These are phyloP conservation scores for Xenoacremonium recifei DNA, from an alignment of 2,329 filamentous ascomycete genomes.

Conservation along the genomic window DNA sequence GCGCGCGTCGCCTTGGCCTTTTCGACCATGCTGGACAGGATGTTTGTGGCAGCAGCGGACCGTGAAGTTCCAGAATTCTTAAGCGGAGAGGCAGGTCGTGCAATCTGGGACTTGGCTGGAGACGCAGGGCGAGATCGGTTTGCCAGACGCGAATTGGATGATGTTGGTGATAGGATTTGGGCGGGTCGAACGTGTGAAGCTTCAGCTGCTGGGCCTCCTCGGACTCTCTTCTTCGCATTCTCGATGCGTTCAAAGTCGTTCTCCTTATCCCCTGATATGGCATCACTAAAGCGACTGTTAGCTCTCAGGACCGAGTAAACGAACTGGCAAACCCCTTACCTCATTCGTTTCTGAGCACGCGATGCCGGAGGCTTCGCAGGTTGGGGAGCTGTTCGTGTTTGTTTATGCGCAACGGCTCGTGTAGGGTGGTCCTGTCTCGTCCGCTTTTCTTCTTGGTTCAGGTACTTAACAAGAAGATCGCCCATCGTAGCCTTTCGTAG, in stretches of 20 bases:
- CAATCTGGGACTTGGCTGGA: constrained; percentile 56
- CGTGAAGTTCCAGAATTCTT: constrained; percentile 48
- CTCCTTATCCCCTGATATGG: constrained; percentile 72
- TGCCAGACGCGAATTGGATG: constrained; percentile 70
- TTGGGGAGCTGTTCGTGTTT: constrained; percentile 22
- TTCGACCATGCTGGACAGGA: constrained; percentile 58
- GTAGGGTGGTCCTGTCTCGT: constrained; percentile 40
- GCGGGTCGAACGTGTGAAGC: constrained; percentile 39
- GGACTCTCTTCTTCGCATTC: constrained; percentile 68
- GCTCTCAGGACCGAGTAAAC: constrained; percentile 5
- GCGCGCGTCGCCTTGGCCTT: constrained; percentile 57
- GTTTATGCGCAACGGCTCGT: constrained; percentile 36
- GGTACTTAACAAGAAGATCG: constrained; percentile 63
- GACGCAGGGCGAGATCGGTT: constrained; percentile 48
- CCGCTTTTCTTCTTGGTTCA: constrained; percentile 45
- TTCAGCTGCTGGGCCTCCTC: constrained; percentile 43
- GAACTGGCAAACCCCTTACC: constrained; percentile 37
- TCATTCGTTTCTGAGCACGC: constrained; percentile 46
- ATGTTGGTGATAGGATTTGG: constrained; percentile 77
- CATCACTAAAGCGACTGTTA: constrained; percentile 51
- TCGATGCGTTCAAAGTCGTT: constrained; percentile 61
- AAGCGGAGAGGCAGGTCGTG: constrained; percentile 60
- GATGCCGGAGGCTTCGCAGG: constrained; percentile 19
- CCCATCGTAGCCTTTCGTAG: constrained; percentile 79
- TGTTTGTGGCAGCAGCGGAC: constrained; percentile 39